phyloP scores from a whole-genome alignment of 805 yeast genomes.

The Schwanniomyces vanrijiae region DNA sequence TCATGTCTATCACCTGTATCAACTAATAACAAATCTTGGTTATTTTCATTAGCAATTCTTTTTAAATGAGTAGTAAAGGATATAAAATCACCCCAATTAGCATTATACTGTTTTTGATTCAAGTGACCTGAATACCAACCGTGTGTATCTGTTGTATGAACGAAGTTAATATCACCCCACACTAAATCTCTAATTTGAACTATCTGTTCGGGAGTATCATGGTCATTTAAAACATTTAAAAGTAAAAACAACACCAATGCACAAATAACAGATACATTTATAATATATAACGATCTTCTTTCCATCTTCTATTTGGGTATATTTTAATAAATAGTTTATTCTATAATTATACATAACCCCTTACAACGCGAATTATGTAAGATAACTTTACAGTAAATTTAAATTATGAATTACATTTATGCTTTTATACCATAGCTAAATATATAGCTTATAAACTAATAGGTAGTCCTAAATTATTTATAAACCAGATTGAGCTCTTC shows the following conservation, averaged over 20 bases:
- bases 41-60: conserved; percentile 38
- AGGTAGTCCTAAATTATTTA: conserved; percentile 12
- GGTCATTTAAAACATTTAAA: neutral
- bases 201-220: neutral
- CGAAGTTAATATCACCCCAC: conserved; percentile 76
- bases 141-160: conserved; percentile 96
- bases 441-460: conserved; percentile 1
- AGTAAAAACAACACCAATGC: neutral
- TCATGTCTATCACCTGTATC: conserved; percentile 96
- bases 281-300: neutral
- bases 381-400: neutral
- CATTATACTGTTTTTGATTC: conserved; percentile 72
- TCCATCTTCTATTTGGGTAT: neutral
- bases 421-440: neutral
- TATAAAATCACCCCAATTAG: conserved; percentile 90
- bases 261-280: neutral
- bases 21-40: conserved; percentile 66
- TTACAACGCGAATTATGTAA: neutral
- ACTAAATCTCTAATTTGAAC: conserved; percentile 47
- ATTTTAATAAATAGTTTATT: neutral
- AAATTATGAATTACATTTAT: conserved; percentile 8
- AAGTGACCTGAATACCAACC: conserved; percentile 95
- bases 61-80: conserved; percentile 62
- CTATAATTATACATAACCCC: neutral
- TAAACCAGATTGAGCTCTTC: conserved; percentile 42